Evolutionary conservation across 2,329 filamentous ascomycete species (phyloP).

Genomic region (Coniochaeta sp.): DNA sequence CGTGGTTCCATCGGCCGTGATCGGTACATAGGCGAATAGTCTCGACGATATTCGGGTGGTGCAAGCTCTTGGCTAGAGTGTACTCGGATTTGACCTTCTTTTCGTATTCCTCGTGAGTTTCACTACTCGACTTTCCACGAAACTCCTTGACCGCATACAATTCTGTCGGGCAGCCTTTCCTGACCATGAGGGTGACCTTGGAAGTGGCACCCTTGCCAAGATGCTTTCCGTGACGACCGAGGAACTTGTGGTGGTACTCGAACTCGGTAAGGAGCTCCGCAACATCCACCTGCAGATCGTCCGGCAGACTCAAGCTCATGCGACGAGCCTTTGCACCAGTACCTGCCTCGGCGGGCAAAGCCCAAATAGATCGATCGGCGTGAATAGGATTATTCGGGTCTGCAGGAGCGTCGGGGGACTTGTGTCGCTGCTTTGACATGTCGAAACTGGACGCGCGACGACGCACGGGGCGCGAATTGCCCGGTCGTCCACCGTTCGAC

Average conservation of each 20-base stretch:
- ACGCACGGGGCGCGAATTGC: constrained; percentile 9
- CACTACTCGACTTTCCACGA: constrained; percentile 60
- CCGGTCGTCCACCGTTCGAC: constrained; percentile 7
- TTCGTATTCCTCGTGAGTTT: constrained; percentile 68
- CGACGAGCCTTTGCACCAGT: constrained; percentile 73
- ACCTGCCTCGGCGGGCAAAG: constrained; percentile 58
- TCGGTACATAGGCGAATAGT: constrained; percentile 70
- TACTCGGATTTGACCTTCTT: constrained; percentile 90
- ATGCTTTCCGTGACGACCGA: constrained; percentile 65
- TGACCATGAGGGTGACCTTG: constrained; percentile 72
- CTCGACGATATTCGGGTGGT: constrained; percentile 83
- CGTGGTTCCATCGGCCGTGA: constrained; percentile 74
- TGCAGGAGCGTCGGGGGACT: constrained; percentile 10
- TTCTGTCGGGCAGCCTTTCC: constrained; percentile 57
- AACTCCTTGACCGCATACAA: constrained; percentile 86
- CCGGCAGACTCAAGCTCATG: constrained; percentile 65
- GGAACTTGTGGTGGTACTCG: constrained; percentile 61
- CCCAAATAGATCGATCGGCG: constrained; percentile 45
- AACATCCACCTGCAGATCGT: constrained; percentile 66
- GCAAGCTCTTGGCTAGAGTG: constrained; percentile 75
- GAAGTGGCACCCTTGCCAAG: constrained; percentile 79
- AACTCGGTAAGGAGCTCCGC: constrained; percentile 64
- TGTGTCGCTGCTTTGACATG: constrained; percentile 17
- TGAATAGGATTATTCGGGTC: constrained; percentile 19
- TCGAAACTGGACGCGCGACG: constrained; percentile 45